Evolutionary conservation across 495 filamentous ascomycete species (phyloP).

Genomic region (Acidomyces sp.): DNA sequence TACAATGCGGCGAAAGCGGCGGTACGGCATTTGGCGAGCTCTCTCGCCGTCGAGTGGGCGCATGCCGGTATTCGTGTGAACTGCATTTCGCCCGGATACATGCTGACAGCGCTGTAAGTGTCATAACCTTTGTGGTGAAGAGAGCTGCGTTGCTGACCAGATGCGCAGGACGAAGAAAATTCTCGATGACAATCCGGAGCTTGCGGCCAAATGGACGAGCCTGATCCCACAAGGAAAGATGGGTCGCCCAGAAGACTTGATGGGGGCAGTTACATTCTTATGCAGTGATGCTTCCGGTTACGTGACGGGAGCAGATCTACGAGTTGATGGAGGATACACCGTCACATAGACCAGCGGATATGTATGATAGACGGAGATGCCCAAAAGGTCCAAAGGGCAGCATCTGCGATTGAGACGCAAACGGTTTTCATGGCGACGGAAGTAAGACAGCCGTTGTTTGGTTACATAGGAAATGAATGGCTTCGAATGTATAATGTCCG

Average conservation of each 20-base stretch:
- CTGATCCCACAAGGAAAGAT: slow-evolving; percentile 85
- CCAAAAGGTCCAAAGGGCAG: too few relatives aligned
- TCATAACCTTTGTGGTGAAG: not conserved
- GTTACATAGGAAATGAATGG: too few relatives aligned
- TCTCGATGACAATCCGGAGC: slow-evolving; percentile 77
- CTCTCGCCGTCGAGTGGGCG: slow-evolving; percentile 83
- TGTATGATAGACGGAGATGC: too few relatives aligned
- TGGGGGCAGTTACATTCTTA: slow-evolving; percentile 85
- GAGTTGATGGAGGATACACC: slow-evolving; percentile 88
- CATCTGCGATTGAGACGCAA: too few relatives aligned
- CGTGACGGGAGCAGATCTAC: slow-evolving; percentile 79
- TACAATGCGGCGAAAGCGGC: slow-evolving; percentile 88
- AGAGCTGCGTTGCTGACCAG: not conserved
- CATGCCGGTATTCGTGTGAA: slow-evolving; percentile 74
- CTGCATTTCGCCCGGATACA: slow-evolving; percentile 83
- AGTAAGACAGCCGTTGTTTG: too few relatives aligned
- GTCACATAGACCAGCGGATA: slow-evolving; percentile 45
- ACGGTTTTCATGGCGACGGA: too few relatives aligned
- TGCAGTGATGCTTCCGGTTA: slow-evolving; percentile 74
- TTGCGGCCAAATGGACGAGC: slow-evolving; percentile 76
- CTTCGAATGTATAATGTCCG: too few relatives aligned
- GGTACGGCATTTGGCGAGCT: slow-evolving; percentile 67
- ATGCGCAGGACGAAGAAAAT: slow-evolving; percentile 72
- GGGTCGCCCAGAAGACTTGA: slow-evolving; percentile 82
- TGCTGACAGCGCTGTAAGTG: slow-evolving; percentile 79